Conservation (phyloP, 148 eudicot genomes). For the Rhododendron henanense region DNA sequence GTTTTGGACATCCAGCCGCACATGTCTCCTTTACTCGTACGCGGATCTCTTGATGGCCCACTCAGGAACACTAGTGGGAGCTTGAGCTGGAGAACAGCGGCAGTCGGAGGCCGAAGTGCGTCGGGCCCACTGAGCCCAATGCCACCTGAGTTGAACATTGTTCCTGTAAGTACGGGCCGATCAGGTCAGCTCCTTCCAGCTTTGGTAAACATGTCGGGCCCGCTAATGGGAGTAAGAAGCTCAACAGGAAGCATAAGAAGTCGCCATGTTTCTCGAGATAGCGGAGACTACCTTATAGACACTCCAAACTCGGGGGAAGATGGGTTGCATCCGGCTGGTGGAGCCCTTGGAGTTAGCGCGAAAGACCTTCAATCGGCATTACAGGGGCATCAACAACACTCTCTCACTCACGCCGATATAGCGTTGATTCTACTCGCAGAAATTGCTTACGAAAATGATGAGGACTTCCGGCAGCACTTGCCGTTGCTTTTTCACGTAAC, state of each 20-base stretch:
- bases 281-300: constrained; percentile 95
- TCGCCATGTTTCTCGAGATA: constrained; percentile 95
- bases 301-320: constrained; percentile 97
- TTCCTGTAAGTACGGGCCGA: constrained; percentile 82
- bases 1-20: constrained; percentile 86
- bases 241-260: constrained; percentile 94
- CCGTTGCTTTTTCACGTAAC: constrained; percentile 95
- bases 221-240: constrained; percentile 93
- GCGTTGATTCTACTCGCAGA: constrained; percentile 94
- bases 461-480: constrained; percentile 92
- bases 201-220: constrained; percentile 96
- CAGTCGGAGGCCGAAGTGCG: constrained; percentile 88
- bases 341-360: constrained; percentile 71
- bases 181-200: constrained; percentile 96
- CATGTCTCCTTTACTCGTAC: constrained; percentile 96
- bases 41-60: constrained; percentile 96
- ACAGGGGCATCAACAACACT: constrained; percentile 97
- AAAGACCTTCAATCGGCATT: constrained; percentile 98
- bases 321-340: constrained; percentile 58
- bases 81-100: constrained; percentile 91
- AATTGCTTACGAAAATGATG: constrained; percentile 97
- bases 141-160: constrained; percentile 85
- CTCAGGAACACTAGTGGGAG: constrained; percentile 84
- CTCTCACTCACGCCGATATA: constrained; percentile 93
- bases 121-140: constrained; percentile 93